Base-by-base conservation (phyloP, 805 yeast genomes). In the Ogataea methylovora region DNA sequence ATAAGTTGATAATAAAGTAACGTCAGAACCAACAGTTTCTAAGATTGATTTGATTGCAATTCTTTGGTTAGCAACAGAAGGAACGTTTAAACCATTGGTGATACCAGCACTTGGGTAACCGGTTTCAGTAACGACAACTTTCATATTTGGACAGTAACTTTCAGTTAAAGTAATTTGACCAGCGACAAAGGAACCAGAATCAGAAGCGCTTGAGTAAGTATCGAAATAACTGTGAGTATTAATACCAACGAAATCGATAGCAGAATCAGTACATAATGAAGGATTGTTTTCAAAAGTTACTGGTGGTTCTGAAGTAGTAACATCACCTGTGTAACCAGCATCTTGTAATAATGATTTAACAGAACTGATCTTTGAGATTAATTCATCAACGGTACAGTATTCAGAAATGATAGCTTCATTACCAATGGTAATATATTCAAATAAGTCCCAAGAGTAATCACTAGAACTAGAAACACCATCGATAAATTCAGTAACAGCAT, bases 221-320 rank as follows among this genome's bases (percentile, higher is more conserved):
- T 86, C 83, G 55, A 87, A 88, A 64, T 84, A 88, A 4, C 96
- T 71, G 56, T 88, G 90, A 18, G 94, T 76, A 57, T 88, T 87
- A 46, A 86, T 72, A 41, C 94, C 94, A 43, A 85, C 86, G 46
- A 82, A 71, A 58, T 86, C 96, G 45, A 87, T 73, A 11, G 61
- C 84, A 5, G 85, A 73, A 22, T 58, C 57, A 1, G 76, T 68
- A 63, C 97, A 88, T 48, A 88, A 68, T 8, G 56, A 59, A 4
- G 95, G 84, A 53, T 82, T 42, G 33, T 63, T 53, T 51, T 71
- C 71, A 57, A 69, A 87, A 14, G 77, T 60, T 11, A 72, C 81
- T n/a, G 96, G 92, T 35, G 95, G 94, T 57, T 88, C 97, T 37
- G 95, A 75, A 14, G 95, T 87, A 16, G 94, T 79, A 30, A 87